phyloP scores from a whole-genome alignment of 345 rosid genomes.

The Acer campestre region DNA sequence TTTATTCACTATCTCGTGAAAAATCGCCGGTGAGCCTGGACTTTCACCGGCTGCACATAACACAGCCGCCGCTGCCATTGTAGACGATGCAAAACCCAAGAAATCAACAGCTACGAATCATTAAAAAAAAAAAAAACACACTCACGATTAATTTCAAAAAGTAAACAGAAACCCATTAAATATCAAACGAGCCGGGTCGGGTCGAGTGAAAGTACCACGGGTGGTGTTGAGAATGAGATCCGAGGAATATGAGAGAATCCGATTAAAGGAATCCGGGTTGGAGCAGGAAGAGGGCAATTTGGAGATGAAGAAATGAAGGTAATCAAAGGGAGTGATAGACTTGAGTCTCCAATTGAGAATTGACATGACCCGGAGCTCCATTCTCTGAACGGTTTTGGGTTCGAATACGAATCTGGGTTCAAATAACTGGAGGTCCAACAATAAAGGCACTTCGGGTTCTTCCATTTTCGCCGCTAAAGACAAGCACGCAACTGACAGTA shows the following conservation, averaged over 20 bases:
- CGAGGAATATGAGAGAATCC: conserved; percentile 39
- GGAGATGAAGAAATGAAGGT: conserved; percentile 45
- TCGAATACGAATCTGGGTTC: conserved; percentile 59
- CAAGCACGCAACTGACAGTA: conserved; percentile 67
- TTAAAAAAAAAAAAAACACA: not conserved
- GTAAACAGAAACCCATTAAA: not conserved
- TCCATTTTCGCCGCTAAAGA: conserved; percentile 74
- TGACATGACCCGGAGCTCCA: conserved; percentile 62
- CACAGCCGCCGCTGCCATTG: conserved; percentile 60
- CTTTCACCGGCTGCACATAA: conserved; percentile 40
- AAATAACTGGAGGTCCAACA: conserved; percentile 52
- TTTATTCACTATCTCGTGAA: conserved; percentile 37
- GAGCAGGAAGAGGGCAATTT: conserved; percentile 31
- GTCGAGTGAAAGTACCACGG: conserved; percentile 43
- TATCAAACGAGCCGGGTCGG: not conserved
- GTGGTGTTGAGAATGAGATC: conserved; percentile 57
- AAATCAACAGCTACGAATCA: conserved; percentile 52
- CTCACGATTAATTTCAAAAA: not conserved
- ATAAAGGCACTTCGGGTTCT: conserved; percentile 50
- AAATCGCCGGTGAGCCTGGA: conserved; percentile 14
- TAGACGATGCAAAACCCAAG: conserved; percentile 52
- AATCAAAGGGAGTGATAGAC: conserved; percentile 62
- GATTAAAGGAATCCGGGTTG: conserved; percentile 16
- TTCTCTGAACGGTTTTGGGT: conserved; percentile 53
- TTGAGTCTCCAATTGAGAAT: conserved; percentile 55